Evolutionary conservation across 345 rosid species (phyloP), one percentile per base, ranked within the genome.

Genomic region (Gynandropsis gynandra): DNA sequence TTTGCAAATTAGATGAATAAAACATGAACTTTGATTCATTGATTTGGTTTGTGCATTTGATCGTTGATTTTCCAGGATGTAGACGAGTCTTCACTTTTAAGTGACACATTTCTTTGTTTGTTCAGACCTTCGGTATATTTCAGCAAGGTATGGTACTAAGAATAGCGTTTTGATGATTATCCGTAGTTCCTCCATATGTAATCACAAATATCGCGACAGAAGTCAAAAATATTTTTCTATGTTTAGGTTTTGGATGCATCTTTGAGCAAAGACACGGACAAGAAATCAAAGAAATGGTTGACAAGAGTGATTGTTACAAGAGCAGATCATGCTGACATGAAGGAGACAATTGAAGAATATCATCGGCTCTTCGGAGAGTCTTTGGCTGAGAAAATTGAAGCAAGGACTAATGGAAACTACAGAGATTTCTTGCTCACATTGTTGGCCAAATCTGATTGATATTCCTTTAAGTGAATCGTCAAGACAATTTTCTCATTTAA

Each of bases 301-400:
- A 79, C 93, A 3, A 65, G 98, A 63, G 93, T 92, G 24, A 31
- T 82, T 0, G 86, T 82, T 13, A 80, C 81, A 16, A 76, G 82
- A 48, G 95, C 89, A 8, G 89, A 82, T 50, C 63, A 67, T 51
- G 62, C 19, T 1, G 85, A 87, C 42, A 64, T 90, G 50, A 75
- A 79, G 48, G 84, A 63, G 68, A 76, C 84, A 55, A 58, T 34
- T 0, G 77, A 70, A 59, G 78, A 70, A 53, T 87, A 58, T 62
- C 55, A 47, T 14, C 59, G 62, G 14, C 66, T 54, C 12, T 70
- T 66, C 33, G 95, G 81, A 12, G 64, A 75, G 56, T 27, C 77
- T 35, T 51, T 86, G 39, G 10, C 76, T 11, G 36, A 77, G 46
- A 75, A 42, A 56, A 74, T 87, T 31, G 71, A 74, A 63, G 83